Evolutionary conservation across 129 eudicot genomes (phyloP).

Genomic region (Artemisia argyi): DNA sequence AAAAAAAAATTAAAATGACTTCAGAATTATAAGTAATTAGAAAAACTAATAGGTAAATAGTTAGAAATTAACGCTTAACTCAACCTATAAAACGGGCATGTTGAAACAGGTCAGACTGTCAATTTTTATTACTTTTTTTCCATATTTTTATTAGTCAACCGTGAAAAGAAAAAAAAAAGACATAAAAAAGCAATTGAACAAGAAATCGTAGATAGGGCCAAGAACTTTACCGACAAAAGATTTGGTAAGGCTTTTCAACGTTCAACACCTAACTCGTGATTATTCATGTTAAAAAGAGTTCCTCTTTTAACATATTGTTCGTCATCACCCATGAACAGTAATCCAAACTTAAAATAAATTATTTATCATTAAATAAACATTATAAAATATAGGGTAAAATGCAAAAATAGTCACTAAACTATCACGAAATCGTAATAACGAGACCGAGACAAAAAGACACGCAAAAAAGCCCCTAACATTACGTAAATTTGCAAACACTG

Average conservation of each 20-base stretch:
- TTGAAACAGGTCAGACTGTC: too few species aligned
- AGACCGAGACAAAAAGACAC: too few species aligned
- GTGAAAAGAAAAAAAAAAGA: slow-evolving; percentile 1
- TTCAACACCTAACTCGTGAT: slow-evolving; percentile 23
- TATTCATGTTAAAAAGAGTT: not conserved
- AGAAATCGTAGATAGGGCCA: slow-evolving; percentile 31
- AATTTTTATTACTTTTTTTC: not conserved
- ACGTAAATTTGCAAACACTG: too few species aligned
- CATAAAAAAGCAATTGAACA: slow-evolving; percentile 16
- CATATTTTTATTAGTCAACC: not conserved
- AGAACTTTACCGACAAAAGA: slow-evolving; percentile 34
- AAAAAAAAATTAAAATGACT: too few species aligned
- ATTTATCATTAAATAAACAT: too few species aligned
- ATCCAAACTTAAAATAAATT: not conserved
- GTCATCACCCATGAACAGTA: not conserved
- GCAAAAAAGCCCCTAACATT: too few species aligned
- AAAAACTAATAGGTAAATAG: not conserved
- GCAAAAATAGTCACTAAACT: too few species aligned
- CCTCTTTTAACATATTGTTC: not conserved
- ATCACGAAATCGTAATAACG: too few species aligned
- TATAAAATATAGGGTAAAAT: too few species aligned
- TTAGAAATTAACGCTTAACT: too few species aligned
- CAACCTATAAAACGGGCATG: too few species aligned
- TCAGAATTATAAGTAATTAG: too few species aligned
- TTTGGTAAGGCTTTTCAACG: slow-evolving; percentile 32